Evolutionary conservation across 1,284 basidiomycete genomes (phyloP).

Genomic region (Marasmius sp.): DNA sequence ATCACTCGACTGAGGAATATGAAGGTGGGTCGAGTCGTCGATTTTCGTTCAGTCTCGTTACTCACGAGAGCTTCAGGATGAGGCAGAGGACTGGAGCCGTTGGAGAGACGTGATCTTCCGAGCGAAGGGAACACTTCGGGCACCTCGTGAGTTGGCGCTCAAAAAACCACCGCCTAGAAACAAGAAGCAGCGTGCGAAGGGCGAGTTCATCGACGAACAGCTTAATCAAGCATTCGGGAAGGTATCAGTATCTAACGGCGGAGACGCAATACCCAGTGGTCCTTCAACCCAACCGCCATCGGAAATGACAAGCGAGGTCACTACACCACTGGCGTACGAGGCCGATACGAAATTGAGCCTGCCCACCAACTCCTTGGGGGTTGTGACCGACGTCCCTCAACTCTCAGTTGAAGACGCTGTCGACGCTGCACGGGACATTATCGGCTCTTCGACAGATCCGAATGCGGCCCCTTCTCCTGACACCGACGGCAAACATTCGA

Average conservation of each 20-base stretch:
- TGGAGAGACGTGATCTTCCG: constrained; percentile 85
- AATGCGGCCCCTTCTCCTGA: constrained; percentile 3
- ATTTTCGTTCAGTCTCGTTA: constrained; percentile 1
- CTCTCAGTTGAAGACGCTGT: constrained; percentile 21
- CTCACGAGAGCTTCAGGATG: constrained; percentile 54
- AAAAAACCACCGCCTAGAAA: constrained; percentile 59
- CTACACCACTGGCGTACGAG: constrained; percentile 9
- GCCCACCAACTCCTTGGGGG: neutral
- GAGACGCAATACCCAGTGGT: neutral
- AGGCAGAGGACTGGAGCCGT: constrained; percentile 89
- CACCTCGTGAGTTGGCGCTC: constrained; percentile 47
- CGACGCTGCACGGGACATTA: constrained; percentile 7
- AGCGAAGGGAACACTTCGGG: constrained; percentile 57
- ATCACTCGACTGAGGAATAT: constrained; percentile 84
- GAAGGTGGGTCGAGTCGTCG: constrained; percentile 54
- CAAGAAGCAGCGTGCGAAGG: constrained; percentile 55
- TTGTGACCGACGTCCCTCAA: constrained; percentile 6
- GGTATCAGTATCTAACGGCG: neutral
- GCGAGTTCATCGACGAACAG: constrained; percentile 32
- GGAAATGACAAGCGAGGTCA: constrained; percentile 5
- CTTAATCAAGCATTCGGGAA: constrained; percentile 16
- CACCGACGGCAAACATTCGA: constrained; percentile 22
- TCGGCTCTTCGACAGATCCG: neutral
- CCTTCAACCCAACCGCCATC: neutral
- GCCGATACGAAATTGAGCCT: neutral